phyloP scores from a whole-genome alignment of 1,284 basidiomycete species.

The Naganishia cerealis region DNA sequence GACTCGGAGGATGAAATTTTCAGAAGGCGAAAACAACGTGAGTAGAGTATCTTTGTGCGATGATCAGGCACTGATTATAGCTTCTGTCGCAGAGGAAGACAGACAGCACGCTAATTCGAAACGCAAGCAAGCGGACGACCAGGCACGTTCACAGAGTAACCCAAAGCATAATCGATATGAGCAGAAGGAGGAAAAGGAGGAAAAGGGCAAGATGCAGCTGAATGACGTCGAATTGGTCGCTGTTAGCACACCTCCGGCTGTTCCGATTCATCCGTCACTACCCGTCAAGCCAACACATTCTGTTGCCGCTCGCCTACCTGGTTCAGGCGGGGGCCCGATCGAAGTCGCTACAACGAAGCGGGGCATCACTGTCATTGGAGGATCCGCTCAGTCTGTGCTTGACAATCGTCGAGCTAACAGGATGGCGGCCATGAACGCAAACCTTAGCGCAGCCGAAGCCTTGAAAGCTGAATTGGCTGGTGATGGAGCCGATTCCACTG shows the following conservation, averaged over 20 bases:
- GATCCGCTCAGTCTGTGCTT: constrained; percentile 22
- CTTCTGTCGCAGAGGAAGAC: constrained; percentile 71
- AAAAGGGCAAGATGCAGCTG: constrained; percentile 47
- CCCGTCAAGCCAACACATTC: constrained; percentile 54
- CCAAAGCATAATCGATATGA: constrained; percentile 19
- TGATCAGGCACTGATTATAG: not conserved
- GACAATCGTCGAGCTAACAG: constrained; percentile 61
- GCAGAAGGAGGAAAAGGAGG: constrained; percentile 16
- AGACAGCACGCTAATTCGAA: constrained; percentile 86
- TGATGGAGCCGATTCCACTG: not conserved
- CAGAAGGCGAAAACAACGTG: constrained; percentile 82
- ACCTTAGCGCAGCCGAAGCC: constrained; percentile 90
- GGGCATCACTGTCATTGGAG: constrained; percentile 27
- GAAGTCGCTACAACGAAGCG: constrained; percentile 14
- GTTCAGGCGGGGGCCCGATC: constrained; percentile 10
- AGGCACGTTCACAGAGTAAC: constrained; percentile 27
- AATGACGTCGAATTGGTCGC: constrained; percentile 53
- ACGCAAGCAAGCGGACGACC: constrained; percentile 60
- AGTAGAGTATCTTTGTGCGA: constrained; percentile 50
- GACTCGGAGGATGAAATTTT: constrained; percentile 94
- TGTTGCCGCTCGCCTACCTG: constrained; percentile 48
- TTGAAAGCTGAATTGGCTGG: constrained; percentile 86
- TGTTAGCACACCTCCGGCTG: constrained; percentile 39
- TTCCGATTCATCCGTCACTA: constrained; percentile 53
- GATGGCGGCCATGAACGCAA: constrained; percentile 69